phyloP scores from a whole-genome alignment of 306 rosid species.

The Amphicarpaea edgeworthii region DNA sequence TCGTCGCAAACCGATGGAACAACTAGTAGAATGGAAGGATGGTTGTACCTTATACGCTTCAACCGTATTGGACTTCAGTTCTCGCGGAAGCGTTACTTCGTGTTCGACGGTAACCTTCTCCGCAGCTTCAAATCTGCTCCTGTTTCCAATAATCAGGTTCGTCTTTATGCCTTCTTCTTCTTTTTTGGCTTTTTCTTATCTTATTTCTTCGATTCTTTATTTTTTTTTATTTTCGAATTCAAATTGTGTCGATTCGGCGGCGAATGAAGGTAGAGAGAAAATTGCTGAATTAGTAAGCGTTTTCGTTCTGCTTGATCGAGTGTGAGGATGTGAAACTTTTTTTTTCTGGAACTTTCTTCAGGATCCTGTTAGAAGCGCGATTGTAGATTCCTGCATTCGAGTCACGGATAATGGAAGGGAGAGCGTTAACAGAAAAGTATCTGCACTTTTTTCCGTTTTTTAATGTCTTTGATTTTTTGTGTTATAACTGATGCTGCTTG shows the following conservation, averaged over 20 bases:
- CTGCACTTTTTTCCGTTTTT: slow-evolving; percentile 12
- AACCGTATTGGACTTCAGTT: slow-evolving; percentile 77
- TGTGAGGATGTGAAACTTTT: slow-evolving; percentile 33
- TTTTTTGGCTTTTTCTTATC: too few relatives aligned
- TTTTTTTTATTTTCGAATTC: neutral
- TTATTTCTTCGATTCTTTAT: neutral
- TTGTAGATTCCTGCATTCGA: slow-evolving; percentile 81
- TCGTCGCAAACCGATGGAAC: neutral
- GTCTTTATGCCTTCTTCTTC: slow-evolving; percentile 7
- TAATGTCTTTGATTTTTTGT: slow-evolving; percentile 40
- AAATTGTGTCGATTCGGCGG: slow-evolving; percentile 3
- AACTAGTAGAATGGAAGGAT: slow-evolving; percentile 68
- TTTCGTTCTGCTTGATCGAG: slow-evolving; percentile 33
- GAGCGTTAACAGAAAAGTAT: slow-evolving; percentile 84
- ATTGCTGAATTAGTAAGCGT: slow-evolving; percentile 29
- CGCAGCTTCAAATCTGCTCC: slow-evolving; percentile 80
- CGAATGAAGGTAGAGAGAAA: neutral
- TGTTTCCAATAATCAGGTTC: slow-evolving; percentile 65
- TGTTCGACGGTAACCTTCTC: slow-evolving; percentile 68
- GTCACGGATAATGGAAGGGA: slow-evolving; percentile 89
- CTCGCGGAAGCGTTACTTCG: slow-evolving; percentile 80
- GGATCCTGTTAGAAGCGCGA: slow-evolving; percentile 88
- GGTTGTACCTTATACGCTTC: slow-evolving; percentile 77
- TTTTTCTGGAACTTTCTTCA: slow-evolving; percentile 45
- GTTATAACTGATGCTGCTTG: slow-evolving; percentile 8